Conservation (phyloP, 306 rosid species). For the Herpetospermum pedunculosum region DNA sequence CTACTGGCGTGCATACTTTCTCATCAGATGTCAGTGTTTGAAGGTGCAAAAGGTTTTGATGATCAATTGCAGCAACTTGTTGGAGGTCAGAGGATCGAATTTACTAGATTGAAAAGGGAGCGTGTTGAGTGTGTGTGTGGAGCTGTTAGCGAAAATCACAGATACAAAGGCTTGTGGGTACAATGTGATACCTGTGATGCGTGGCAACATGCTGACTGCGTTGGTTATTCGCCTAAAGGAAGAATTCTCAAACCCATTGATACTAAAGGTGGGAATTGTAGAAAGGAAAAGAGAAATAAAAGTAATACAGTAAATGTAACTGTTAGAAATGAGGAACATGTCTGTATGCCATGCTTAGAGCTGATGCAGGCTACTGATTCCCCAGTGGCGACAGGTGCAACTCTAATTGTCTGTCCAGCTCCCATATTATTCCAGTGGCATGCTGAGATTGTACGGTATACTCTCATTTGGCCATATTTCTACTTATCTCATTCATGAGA, state of each 20-base stretch:
- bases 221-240: conserved; percentile 72
- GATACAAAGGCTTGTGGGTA: conserved; percentile 87
- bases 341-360: conserved; percentile 74
- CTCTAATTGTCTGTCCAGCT: conserved; percentile 92
- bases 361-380: conserved; percentile 64
- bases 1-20: conserved; percentile 80
- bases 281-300: conserved; percentile 26
- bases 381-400: conserved; percentile 84
- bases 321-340: conserved; percentile 59
- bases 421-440: conserved; percentile 90
- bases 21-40: conserved; percentile 51
- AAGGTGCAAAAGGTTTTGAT: conserved; percentile 26
- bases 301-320: conserved; percentile 33
- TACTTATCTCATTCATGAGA: not conserved
- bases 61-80: conserved; percentile 24
- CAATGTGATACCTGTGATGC: conserved; percentile 95
- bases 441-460: conserved; percentile 72
- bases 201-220: conserved; percentile 97
- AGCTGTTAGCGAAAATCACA: conserved; percentile 65
- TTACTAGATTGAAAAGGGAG: conserved; percentile 65
- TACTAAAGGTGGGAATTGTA: conserved; percentile 23
- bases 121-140: conserved; percentile 89
- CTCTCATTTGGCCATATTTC: conserved; percentile 11
- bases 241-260: conserved; percentile 36
- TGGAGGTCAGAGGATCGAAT: conserved; percentile 20